phyloP scores from a whole-genome alignment of 164 flowering plant genomes.

The Buxus sempervirens region DNA sequence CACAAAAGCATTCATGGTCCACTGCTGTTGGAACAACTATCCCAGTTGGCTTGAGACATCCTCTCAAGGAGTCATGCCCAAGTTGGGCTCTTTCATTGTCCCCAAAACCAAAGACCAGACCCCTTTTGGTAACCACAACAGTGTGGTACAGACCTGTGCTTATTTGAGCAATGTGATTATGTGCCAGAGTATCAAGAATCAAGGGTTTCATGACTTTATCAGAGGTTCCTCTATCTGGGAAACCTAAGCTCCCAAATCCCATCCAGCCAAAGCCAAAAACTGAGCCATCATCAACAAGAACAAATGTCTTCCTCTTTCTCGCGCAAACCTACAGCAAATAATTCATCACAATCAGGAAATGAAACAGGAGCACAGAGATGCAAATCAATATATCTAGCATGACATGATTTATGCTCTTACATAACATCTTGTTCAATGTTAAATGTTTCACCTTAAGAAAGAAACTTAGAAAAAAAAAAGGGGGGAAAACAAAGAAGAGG shows the following conservation, averaged over 20 bases:
- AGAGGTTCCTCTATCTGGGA: slow-evolving; percentile 65
- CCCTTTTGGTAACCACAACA: slow-evolving; percentile 58
- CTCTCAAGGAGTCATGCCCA: slow-evolving; percentile 77
- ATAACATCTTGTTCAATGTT: no score
- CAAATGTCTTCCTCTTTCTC: slow-evolving; percentile 89
- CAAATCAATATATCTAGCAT: no score
- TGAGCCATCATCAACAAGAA: slow-evolving; percentile 64
- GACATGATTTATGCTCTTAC: no score
- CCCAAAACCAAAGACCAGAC: slow-evolving; percentile 79
- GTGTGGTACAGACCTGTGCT: slow-evolving; percentile 94
- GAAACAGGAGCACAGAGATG: no score
- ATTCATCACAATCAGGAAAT: no score
- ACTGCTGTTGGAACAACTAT: slow-evolving; percentile 36
- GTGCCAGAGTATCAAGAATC: slow-evolving; percentile 39
- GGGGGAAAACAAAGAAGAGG: no score
- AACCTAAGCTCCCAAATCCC: slow-evolving; percentile 93
- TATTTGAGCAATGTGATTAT: slow-evolving; percentile 72
- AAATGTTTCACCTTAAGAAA: no score
- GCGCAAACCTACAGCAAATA: slow-evolving; percentile 67
- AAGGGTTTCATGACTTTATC: slow-evolving; percentile 71
- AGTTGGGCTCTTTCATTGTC: slow-evolving; percentile 95
- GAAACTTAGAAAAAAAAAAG: no score
- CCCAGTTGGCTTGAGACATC: slow-evolving; percentile 74
- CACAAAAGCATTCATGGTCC: slow-evolving; percentile 1
- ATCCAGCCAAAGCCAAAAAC: slow-evolving; percentile 92